phyloP scores from a whole-genome alignment of 345 rosid species.

The Hevea brasiliensis region DNA sequence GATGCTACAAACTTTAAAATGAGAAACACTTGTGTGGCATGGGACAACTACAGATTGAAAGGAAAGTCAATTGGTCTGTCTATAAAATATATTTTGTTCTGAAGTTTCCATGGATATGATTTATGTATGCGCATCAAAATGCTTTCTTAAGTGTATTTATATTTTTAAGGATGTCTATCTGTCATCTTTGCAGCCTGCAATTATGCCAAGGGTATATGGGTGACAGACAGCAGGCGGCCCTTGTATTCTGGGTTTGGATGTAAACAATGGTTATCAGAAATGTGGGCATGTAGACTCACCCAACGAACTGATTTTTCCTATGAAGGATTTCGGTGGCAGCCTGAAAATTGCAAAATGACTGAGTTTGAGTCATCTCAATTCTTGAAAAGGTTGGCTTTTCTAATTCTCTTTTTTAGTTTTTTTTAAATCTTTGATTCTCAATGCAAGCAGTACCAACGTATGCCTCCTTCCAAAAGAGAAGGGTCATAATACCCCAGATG shows the following conservation, averaged over 20 bases:
- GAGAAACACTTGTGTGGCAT: no score
- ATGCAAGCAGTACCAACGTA: neutral
- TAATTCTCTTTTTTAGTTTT: no score
- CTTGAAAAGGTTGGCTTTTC: slow-evolving; percentile 49
- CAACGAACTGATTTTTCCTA: slow-evolving; percentile 59
- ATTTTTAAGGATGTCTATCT: slow-evolving; percentile 1
- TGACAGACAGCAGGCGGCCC: slow-evolving; percentile 26
- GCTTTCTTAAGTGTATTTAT: neutral
- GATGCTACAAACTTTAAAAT: no score
- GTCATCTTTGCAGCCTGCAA: slow-evolving; percentile 25
- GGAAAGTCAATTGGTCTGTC: neutral
- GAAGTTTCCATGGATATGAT: slow-evolving; percentile 10
- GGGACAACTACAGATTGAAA: no score
- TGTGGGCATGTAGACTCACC: slow-evolving; percentile 34
- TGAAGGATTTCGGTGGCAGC: slow-evolving; percentile 78
- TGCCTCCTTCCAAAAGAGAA: neutral
- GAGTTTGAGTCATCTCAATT: slow-evolving; percentile 62
- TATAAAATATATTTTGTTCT: slow-evolving; percentile 7
- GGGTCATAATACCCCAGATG: neutral
- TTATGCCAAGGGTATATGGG: slow-evolving; percentile 39
- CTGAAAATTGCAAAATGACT: slow-evolving; percentile 62
- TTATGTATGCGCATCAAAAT: slow-evolving; percentile 1
- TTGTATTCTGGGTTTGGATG: slow-evolving; percentile 30
- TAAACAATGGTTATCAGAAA: slow-evolving; percentile 35
- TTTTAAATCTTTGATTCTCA: neutral